Evolutionary conservation across 208 protist genomes (phyloP).

Genomic region (Crithidia acanthocephali): DNA sequence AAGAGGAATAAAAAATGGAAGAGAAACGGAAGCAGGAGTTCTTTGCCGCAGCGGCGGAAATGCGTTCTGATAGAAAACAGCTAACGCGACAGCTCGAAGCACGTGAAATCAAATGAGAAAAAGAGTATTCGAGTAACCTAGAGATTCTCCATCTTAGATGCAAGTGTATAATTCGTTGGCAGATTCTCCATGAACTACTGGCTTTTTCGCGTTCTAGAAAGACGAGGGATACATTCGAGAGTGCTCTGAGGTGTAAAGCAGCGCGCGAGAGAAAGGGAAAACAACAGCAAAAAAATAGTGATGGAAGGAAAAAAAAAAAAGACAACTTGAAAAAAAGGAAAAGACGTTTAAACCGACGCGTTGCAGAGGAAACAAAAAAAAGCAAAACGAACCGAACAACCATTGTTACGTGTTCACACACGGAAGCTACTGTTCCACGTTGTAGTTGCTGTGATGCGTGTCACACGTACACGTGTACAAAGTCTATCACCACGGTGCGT

Average conservation of each 20-base stretch:
- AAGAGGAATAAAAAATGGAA: no score
- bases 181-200: neutral
- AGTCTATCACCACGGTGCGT: neutral
- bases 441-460: neutral
- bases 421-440: neutral
- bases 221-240: neutral
- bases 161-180: neutral
- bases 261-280: neutral
- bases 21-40: no score
- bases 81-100: no score
- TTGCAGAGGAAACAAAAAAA: neutral
- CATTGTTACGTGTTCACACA: neutral
- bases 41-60: no score
- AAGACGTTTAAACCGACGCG: no score
- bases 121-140: no score
- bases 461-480: neutral
- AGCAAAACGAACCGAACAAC: neutral
- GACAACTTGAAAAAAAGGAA: neutral
- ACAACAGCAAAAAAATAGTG: neutral
- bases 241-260: neutral
- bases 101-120: no score
- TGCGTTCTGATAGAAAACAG: no score
- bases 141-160: neutral
- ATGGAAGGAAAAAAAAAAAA: conserved; percentile 1
- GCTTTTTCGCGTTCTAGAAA: no score